phyloP scores from a whole-genome alignment of 2,329 filamentous ascomycete genomes.

The Exophiala dermatitidis region DNA sequence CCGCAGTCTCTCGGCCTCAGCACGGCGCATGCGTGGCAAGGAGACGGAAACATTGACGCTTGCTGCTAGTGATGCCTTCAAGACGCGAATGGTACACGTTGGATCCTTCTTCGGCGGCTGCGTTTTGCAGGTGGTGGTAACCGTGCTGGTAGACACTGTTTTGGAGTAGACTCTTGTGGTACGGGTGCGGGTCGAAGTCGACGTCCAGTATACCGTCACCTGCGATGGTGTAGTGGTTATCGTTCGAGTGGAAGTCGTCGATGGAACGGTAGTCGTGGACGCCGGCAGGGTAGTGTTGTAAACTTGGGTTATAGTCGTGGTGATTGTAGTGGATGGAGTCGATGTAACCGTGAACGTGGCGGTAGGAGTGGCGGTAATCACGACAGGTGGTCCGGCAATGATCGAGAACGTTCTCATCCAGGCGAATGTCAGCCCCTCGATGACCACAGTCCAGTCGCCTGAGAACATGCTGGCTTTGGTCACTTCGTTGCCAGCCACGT shows the following conservation, averaged over 20 bases:
- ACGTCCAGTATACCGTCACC: slow-evolving; percentile 18
- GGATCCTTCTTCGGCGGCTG: slow-evolving; percentile 16
- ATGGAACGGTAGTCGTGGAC: slow-evolving; percentile 19
- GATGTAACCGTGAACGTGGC: slow-evolving; percentile 19
- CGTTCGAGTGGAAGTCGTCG: slow-evolving; percentile 15
- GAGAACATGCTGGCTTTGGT: slow-evolving; percentile 22
- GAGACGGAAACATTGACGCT: not conserved
- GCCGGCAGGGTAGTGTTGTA: slow-evolving; percentile 14
- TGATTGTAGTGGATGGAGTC: slow-evolving; percentile 16
- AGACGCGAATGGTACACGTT: slow-evolving; percentile 18
- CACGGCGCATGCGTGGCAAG: slow-evolving; percentile 2
- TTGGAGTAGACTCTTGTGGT: slow-evolving; percentile 13
- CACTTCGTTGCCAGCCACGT: slow-evolving; percentile 22
- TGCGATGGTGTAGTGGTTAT: slow-evolving; percentile 14
- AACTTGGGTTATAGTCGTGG: slow-evolving; percentile 15
- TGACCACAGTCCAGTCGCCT: slow-evolving; percentile 23
- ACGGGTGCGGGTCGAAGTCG: slow-evolving; percentile 14
- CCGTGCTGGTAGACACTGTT: slow-evolving; percentile 15
- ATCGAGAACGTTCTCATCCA: slow-evolving; percentile 22
- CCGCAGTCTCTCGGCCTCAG: not conserved
- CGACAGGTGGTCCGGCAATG: slow-evolving; percentile 22
- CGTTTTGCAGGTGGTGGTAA: slow-evolving; percentile 15
- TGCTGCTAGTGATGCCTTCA: slow-evolving; percentile 18
- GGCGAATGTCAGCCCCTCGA: slow-evolving; percentile 25
- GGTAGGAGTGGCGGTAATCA: slow-evolving; percentile 16